Base-by-base conservation (phyloP, 139 green algal species). In the Astrephomene gubernaculifera region DNA sequence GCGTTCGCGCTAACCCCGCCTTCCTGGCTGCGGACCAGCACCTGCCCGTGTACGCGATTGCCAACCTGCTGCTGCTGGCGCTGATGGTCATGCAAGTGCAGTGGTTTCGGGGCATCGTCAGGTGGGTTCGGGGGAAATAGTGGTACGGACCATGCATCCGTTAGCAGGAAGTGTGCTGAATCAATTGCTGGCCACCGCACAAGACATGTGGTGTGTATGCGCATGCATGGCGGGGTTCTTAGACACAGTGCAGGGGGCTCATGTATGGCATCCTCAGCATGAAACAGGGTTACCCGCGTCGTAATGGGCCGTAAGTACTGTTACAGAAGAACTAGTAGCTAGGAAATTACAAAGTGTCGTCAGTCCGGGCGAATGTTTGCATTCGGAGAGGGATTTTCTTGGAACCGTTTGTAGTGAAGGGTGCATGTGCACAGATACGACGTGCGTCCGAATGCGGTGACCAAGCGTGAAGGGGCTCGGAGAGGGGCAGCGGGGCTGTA, bases 11-110 rank as follows among this genome's bases (percentile, higher is more conserved):
- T 41, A 21, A 74, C 61, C 78, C 78, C 36, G 8, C 21, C 43
- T 84, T 84, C 78, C 78, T 84, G 78, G 78, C 38, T n/a, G 41
- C 78, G 60, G 1, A 36, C 17, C 39, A 54, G 41, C 63, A 84
- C 60, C 64, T 84, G 63, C 4, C 61, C 21, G 63, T 84, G 31
- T 84, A 84, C 63, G 31, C 74, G 43, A 43, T 44, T 12, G 63
- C 78, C 43, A 84, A 84, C 44, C 43, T 38, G 41, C 78, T 84
- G 63, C 64, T 84, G 78, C 31, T 64, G 61, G 43, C 74, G 78
- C 78, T 84, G 24, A 74, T 75, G 78, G 78, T 45, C 6, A 49
- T 84, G 78, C 78, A 83, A 41, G 39, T 83, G 39, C 78, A 84
- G 41, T 84, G 78, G 78, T 75, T 84, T n/a, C 22, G 25, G 41